Percentiles rank a stretch among this genome's conserved stretches.
phyloP scores from a whole-genome alignment of 768 basidiomycete species.

The Asterophora lycoperdoides region DNA sequence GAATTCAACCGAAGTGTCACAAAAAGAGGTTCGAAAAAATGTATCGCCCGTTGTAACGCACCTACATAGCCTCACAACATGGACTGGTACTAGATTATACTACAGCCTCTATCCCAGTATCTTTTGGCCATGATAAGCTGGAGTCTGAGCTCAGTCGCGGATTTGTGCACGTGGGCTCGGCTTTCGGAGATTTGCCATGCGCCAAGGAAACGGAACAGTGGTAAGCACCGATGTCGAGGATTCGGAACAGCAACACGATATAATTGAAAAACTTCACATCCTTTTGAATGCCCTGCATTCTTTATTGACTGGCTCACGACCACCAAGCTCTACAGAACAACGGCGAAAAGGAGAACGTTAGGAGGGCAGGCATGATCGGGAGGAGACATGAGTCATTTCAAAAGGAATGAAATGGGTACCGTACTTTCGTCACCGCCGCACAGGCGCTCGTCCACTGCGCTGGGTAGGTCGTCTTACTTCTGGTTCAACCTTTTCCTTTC shows the following conservation, averaged over 20 bases:
- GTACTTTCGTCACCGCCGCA: slow-evolving; percentile 30
- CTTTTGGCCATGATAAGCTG: no score
- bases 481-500: slow-evolving; percentile 14
- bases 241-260: not conserved
- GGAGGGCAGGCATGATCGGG: slow-evolving; percentile 7
- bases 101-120: no score
- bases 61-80: no score
- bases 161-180: no score
- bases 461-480: slow-evolving; percentile 35
- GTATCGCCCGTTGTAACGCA: no score
- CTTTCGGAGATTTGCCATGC: not conserved
- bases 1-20: no score
- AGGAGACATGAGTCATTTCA: slow-evolving; percentile 13
- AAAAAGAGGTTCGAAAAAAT: no score
- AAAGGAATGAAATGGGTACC: slow-evolving; percentile 28
- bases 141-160: no score
- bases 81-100: no score
- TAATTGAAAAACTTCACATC: not conserved
- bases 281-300: slow-evolving; percentile 2
- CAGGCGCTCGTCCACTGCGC: slow-evolving; percentile 31
- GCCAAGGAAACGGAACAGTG: slow-evolving; percentile 9
- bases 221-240: slow-evolving; percentile 6
- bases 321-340: not conserved
- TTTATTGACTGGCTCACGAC: not conserved
- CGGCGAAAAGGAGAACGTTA: not conserved